Evolutionary conservation across 768 basidiomycete genomes (phyloP), one percentile per base, ranked within the genome.

Genomic region (Serendipita sp.): DNA sequence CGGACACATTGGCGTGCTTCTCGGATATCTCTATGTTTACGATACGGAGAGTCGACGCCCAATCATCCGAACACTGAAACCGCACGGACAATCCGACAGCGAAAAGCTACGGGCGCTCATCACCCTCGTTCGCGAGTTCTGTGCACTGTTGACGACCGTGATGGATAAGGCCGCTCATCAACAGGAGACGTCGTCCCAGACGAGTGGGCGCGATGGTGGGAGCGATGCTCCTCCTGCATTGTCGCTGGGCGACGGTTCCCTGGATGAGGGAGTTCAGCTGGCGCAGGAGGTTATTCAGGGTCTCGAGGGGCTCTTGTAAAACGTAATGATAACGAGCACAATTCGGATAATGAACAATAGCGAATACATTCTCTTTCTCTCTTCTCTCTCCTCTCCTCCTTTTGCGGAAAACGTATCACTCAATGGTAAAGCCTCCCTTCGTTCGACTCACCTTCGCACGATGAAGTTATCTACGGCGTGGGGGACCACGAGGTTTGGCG

Each of bases 1-100:
- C 16, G 85, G 86, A 0, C 88, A 90, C 68, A 78, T 88, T 3
- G 82, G 89, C 0, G 81, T 91, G 3, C 78, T 92, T 3, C 79
- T 92, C 53, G 88, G 79, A 7, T 69, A 82, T 3, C 72, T 81
- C 41, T 73, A 76, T 60, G 71, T 71, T 42, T 68, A 72, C 42
- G 26, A 44, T 69, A 5, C 53, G 22, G 34, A 56, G 41, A 31
- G 74, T 61, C 73, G 72, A 64, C 20, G 62, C 14, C 62, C 71
- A 3, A 67, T 78, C 53, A 61, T 75, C 20, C 69, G 69, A n/a
- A 65, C 64, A 1, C 69, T 79, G 17, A n/a, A 58, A 22, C 53
- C 53, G 4, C 72, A 76, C 0, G 77, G 75, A 16, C 20, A 45
- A n/a, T 71, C 72, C 3, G 60, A 64, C 9, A 63, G 68, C 7